Percentiles rank a stretch among this genome's conserved stretches.
Evolutionary conservation across 805 yeast species (phyloP).

Genomic region (Wickerhamomyces rabaulensis): DNA sequence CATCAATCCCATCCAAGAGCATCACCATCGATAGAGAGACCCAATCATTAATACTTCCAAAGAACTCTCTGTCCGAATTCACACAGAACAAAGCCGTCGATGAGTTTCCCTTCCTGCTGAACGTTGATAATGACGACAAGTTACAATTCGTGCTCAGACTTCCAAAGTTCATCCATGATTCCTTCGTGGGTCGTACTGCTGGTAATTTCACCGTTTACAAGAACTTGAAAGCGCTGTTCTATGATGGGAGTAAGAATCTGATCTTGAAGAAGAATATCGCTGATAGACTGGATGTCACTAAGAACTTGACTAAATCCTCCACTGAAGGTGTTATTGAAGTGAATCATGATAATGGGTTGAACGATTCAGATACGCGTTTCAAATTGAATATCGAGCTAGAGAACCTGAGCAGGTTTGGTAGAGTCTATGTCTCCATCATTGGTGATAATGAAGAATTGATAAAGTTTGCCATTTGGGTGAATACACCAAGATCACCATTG

Average conservation of each 20-base stretch:
- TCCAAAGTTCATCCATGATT: background rate
- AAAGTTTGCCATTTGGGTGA: conserved; percentile 1
- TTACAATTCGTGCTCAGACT: conserved; percentile 2
- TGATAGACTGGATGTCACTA: background rate
- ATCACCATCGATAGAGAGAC: background rate
- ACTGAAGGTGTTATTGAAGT: background rate
- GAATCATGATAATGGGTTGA: background rate
- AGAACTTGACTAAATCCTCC: background rate
- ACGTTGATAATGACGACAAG: conserved; percentile 1
- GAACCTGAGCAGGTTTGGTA: background rate
- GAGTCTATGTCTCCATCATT: background rate
- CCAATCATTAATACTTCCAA: background rate
- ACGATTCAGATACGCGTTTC: background rate
- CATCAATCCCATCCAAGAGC: background rate
- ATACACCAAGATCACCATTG: background rate
- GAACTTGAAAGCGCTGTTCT: background rate
- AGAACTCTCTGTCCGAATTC: conserved; percentile 3
- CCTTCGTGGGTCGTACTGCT: no score
- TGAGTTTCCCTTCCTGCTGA: conserved; percentile 9
- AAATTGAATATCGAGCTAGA: background rate
- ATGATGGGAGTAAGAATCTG: background rate
- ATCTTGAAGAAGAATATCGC: background rate
- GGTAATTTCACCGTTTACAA: background rate
- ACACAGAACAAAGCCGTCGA: conserved; percentile 7
- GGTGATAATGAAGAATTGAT: conserved; percentile 3